Conservation (phyloP, 192 early-diverging fungal species). For the Lobosporangium transversale region DNA sequence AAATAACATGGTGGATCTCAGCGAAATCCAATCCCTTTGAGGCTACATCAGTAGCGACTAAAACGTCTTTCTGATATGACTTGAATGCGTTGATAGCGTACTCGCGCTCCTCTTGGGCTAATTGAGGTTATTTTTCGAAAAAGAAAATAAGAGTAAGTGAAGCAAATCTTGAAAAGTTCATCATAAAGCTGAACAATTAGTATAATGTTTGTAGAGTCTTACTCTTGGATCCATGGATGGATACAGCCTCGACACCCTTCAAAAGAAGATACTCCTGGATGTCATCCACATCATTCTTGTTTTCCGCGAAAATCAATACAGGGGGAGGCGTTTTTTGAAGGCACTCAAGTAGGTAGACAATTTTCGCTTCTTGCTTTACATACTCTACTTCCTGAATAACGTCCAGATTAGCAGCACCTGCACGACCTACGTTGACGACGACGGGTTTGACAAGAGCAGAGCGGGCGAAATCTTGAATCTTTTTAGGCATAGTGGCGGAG, state of each 20-base stretch:
- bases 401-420: constrained; percentile 95
- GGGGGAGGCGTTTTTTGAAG: constrained; percentile 97
- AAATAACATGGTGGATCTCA: constrained; percentile 97
- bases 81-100: constrained; percentile 95
- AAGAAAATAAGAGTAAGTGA: background rate
- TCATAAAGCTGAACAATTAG: background rate
- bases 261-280: constrained; percentile 96
- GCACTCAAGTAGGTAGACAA: constrained; percentile 94
- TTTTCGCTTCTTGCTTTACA: constrained; percentile 95
- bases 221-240: constrained; percentile 96
- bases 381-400: constrained; percentile 98
- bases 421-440: constrained; percentile 97
- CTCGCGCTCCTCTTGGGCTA: constrained; percentile 96
- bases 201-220: constrained; percentile 15
- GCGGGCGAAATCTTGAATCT: constrained; percentile 96
- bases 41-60: constrained; percentile 97
- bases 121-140: background rate
- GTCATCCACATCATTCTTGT: constrained; percentile 99
- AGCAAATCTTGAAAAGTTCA: background rate
- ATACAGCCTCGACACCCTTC: constrained; percentile 94
- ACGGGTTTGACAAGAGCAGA: constrained; percentile 89
- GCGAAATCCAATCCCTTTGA: constrained; percentile 96
- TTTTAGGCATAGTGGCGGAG: constrained; percentile 97
- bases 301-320: constrained; percentile 96
- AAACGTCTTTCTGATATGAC: constrained; percentile 89